Percentiles rank a stretch among this genome's conserved stretches.
These are phyloP conservation scores for Scytalidium lignicola DNA, from an alignment of 2,329 filamentous ascomycete species.

Conservation along the genomic window DNA sequence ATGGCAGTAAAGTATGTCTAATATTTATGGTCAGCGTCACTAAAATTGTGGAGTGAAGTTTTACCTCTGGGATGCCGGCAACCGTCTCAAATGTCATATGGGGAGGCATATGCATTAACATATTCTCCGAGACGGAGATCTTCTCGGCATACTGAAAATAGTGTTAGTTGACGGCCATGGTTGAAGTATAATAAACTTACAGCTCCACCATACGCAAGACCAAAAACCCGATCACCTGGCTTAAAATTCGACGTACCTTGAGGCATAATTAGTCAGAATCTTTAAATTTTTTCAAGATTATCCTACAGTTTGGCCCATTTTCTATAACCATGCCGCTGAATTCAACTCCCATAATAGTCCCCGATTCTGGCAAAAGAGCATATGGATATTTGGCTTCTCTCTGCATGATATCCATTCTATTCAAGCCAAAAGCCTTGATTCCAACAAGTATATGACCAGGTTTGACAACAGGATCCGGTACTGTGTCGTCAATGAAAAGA, in stretches of 20 bases:
- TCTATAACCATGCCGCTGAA: slow-evolving; percentile 66
- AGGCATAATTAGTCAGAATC: slow-evolving; percentile 67
- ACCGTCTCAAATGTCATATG: slow-evolving; percentile 55
- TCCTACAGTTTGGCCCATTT: slow-evolving; percentile 38
- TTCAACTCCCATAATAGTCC: slow-evolving; percentile 69
- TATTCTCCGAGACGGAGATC: slow-evolving; percentile 68
- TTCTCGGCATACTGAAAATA: slow-evolving; percentile 72
- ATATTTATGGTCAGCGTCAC: not conserved
- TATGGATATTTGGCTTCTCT: slow-evolving; percentile 60
- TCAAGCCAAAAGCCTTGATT: slow-evolving; percentile 78
- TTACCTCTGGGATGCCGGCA: slow-evolving; percentile 74
- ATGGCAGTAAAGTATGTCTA: slow-evolving; percentile 82
- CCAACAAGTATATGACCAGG: slow-evolving; percentile 70
- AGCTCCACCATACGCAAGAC: slow-evolving; percentile 82
- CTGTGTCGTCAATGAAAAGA: slow-evolving; percentile 31
- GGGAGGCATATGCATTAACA: slow-evolving; percentile 59
- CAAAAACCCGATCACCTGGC: slow-evolving; percentile 45
- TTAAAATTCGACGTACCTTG: slow-evolving; percentile 31
- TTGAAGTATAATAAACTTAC: not conserved
- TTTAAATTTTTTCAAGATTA: slow-evolving; percentile 48
- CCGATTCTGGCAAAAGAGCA: slow-evolving; percentile 65
- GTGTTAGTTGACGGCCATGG: not conserved
- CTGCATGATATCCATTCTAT: slow-evolving; percentile 78
- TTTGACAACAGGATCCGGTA: slow-evolving; percentile 43
- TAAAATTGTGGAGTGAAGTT: slow-evolving; percentile 6